phyloP scores from a whole-genome alignment of 805 yeast genomes.

The Sungouiella thailandica region DNA sequence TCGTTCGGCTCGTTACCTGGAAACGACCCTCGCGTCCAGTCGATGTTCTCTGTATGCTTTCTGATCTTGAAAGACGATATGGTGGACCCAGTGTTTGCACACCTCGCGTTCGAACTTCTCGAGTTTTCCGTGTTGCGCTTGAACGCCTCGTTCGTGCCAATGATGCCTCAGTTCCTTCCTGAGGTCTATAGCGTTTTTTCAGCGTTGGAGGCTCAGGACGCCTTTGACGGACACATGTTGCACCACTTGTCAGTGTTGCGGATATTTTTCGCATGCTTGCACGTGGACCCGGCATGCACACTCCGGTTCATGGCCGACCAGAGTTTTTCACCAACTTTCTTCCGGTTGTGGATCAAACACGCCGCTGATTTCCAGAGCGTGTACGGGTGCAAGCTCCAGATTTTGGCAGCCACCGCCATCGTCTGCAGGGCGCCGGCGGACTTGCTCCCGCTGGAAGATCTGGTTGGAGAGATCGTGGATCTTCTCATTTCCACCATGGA shows the following conservation, averaged over 20 bases:
- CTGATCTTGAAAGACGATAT: slow-evolving; percentile 27
- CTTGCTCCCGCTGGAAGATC: slow-evolving; percentile 27
- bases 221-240: slow-evolving; percentile 43
- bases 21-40: slow-evolving; percentile 32
- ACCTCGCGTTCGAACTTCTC: slow-evolving; percentile 33
- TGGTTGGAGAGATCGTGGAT: slow-evolving; percentile 33
- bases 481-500: slow-evolving; percentile 39
- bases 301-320: slow-evolving; percentile 34
- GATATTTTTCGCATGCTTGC: slow-evolving; percentile 36
- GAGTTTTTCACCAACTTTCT: slow-evolving; percentile 32
- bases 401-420: slow-evolving; percentile 40
- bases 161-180: slow-evolving; percentile 26
- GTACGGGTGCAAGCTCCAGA: slow-evolving; percentile 51
- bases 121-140: slow-evolving; percentile 31
- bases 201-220: slow-evolving; percentile 30
- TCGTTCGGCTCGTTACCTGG: slow-evolving; percentile 50
- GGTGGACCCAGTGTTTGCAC: slow-evolving; percentile 39
- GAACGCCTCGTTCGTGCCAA: slow-evolving; percentile 25
- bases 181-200: slow-evolving; percentile 36
- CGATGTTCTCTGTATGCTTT: slow-evolving; percentile 33
- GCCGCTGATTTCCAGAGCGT: slow-evolving; percentile 47
- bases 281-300: slow-evolving; percentile 35
- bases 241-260: slow-evolving; percentile 38
- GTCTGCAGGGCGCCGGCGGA: slow-evolving; percentile 26
- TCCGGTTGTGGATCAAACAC: slow-evolving; percentile 45